Evolutionary conservation across 1,284 basidiomycete species (phyloP).

Genomic region (Sphagnurus paluster): DNA sequence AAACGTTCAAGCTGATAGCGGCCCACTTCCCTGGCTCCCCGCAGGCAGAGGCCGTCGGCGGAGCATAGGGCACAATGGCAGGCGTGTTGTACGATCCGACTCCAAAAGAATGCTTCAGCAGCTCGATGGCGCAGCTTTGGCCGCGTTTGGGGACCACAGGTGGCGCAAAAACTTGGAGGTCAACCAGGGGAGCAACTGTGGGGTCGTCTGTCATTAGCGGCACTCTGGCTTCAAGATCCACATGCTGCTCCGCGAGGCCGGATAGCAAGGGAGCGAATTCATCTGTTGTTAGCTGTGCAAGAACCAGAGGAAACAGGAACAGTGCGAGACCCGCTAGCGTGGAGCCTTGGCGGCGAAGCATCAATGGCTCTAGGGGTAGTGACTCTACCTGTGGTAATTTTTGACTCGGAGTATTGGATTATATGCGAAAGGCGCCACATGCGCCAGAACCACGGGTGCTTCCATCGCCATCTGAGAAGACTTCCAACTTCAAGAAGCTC

Average conservation of each 20-base stretch:
- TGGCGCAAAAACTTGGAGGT: constrained; percentile 43
- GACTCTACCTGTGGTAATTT: too few relatives aligned
- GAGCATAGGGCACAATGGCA: constrained; percentile 35
- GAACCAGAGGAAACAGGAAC: neutral
- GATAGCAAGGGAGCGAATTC: constrained; percentile 25
- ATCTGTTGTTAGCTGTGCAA: constrained; percentile 22
- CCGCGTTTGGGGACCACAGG: constrained; percentile 34
- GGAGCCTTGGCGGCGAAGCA: neutral
- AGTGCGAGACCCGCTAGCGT: neutral
- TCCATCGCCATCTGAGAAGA: neutral
- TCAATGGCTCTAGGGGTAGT: too few relatives aligned
- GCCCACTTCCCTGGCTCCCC: constrained; percentile 39
- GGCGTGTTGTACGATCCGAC: constrained; percentile 31
- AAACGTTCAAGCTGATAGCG: constrained; percentile 38
- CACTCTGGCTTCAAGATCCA: constrained; percentile 28
- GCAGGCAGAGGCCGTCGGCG: constrained; percentile 33
- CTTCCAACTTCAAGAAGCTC: too few relatives aligned
- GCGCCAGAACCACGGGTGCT: neutral
- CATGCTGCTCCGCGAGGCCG: constrained; percentile 19
- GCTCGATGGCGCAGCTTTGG: constrained; percentile 32
- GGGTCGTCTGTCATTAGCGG: constrained; percentile 35
- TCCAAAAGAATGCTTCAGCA: constrained; percentile 36
- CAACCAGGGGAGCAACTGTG: constrained; percentile 36
- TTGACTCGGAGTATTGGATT: too few relatives aligned
- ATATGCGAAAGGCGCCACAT: too few relatives aligned